Conservation (phyloP, 805 yeast species). For the Starmera caribaea region DNA sequence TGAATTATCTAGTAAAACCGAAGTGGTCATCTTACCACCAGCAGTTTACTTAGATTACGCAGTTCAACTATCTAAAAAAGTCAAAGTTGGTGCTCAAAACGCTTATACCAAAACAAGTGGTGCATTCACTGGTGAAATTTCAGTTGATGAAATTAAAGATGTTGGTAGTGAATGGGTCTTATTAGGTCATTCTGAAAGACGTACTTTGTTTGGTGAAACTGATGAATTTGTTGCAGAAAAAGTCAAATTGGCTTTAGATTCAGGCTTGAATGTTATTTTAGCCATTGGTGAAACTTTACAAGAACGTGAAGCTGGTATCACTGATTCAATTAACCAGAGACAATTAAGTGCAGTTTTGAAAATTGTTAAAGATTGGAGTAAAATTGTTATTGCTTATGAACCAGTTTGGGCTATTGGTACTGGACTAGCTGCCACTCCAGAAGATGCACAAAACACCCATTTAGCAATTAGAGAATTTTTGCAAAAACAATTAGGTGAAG, state of each 20-base stretch:
- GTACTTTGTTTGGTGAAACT: conserved; percentile 83
- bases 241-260: conserved; percentile 87
- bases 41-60: conserved; percentile 84
- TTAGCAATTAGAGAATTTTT: conserved; percentile 78
- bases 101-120: conserved; percentile 82
- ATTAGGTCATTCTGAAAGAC: conserved; percentile 98
- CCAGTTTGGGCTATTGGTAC: conserved; percentile 99
- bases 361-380: conserved; percentile 78
- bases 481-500: conserved; percentile 63
- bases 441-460: conserved; percentile 96
- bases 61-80: conserved; percentile 55
- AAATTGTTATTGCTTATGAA: conserved; percentile 94
- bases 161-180: conserved; percentile 91
- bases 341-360: conserved; percentile 85
- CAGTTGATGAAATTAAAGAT: conserved; percentile 83
- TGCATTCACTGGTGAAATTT: conserved; percentile 97
- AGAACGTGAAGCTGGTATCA: conserved; percentile 83
- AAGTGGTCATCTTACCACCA: conserved; percentile 95
- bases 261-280: conserved; percentile 83
- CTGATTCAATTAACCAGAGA: conserved; percentile 78
- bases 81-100: conserved; percentile 86
- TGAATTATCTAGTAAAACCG: conserved; percentile 64
- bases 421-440: conserved; percentile 97
- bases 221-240: conserved; percentile 90
- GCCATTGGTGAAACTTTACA: conserved; percentile 98